A percentile compares a stretch with the other conserved stretches of the same genome.
Conservation (phyloP, 2,329 filamentous ascomycete genomes). For the Hypoxylon sp. region DNA sequence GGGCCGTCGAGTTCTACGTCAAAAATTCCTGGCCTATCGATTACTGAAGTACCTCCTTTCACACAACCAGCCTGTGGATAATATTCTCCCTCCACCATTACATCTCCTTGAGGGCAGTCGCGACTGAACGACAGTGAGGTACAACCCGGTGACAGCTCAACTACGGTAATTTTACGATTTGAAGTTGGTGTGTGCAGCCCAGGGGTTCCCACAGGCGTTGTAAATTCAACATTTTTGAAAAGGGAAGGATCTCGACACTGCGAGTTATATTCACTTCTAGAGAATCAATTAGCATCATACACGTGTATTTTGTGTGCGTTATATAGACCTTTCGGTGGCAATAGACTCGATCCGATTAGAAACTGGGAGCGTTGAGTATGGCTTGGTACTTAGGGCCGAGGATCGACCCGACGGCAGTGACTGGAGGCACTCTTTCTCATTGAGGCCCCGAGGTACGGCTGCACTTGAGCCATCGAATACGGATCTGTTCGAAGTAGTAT, state of each 20-base stretch:
- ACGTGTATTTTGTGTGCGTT: background rate
- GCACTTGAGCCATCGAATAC: background rate
- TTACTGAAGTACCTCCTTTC: background rate
- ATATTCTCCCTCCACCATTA: background rate
- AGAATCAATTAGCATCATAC: constrained; percentile 17
- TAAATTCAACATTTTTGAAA: constrained; percentile 51
- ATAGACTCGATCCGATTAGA: constrained; percentile 1
- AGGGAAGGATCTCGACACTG: constrained; percentile 31
- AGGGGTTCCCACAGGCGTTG: constrained; percentile 34
- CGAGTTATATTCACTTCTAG: constrained; percentile 37
- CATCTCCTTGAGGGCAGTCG: background rate
- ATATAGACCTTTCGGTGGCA: constrained; percentile 25
- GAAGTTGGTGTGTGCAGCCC: constrained; percentile 34
- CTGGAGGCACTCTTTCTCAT: background rate
- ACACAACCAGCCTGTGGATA: background rate
- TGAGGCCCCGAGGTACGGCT: constrained; percentile 15
- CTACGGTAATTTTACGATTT: constrained; percentile 51
- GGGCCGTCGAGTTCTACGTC: constrained; percentile 4
- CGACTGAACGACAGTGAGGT: background rate
- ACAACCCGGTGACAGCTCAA: constrained; percentile 44
- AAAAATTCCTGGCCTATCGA: constrained; percentile 1
- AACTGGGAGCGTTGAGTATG: constrained; percentile 2
- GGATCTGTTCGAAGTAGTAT: constrained; percentile 20
- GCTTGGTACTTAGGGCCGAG: background rate
- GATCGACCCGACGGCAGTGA: constrained; percentile 1